Conservation (phyloP, 1,139 yeast genomes). For the Suhomyces yuchorum region DNA sequence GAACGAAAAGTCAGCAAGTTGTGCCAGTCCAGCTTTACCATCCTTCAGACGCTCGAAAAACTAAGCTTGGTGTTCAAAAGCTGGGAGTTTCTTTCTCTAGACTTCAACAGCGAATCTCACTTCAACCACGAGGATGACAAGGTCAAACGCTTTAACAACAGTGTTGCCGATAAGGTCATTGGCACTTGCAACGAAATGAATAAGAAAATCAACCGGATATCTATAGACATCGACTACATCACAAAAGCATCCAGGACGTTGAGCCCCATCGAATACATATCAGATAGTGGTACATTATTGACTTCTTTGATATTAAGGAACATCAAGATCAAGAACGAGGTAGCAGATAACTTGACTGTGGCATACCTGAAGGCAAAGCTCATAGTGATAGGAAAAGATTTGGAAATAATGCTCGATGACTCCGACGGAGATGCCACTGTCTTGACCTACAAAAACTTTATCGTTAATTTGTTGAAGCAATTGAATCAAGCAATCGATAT, state of each 20-base stretch:
- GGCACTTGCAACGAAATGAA: slow-evolving; percentile 52
- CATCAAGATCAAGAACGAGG: slow-evolving; percentile 49
- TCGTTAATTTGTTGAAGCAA: slow-evolving; percentile 52
- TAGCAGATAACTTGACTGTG: slow-evolving; percentile 53
- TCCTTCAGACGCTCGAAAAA: slow-evolving; percentile 53
- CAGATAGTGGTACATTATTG: slow-evolving; percentile 60
- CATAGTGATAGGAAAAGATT: slow-evolving; percentile 56
- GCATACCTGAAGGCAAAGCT: slow-evolving; percentile 59
- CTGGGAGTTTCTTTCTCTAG: slow-evolving; percentile 62
- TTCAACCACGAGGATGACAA: slow-evolving; percentile 33
- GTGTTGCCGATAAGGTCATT: slow-evolving; percentile 52
- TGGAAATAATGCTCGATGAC: slow-evolving; percentile 43
- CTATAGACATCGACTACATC: slow-evolving; percentile 48
- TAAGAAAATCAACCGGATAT: slow-evolving; percentile 40
- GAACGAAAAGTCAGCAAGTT: slow-evolving; percentile 53
- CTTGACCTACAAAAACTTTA: slow-evolving; percentile 52
- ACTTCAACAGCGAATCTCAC: slow-evolving; percentile 48
- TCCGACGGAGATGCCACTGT: slow-evolving; percentile 35
- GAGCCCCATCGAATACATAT: slow-evolving; percentile 50
- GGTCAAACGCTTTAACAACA: slow-evolving; percentile 47
- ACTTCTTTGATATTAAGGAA: slow-evolving; percentile 52
- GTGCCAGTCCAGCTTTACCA: slow-evolving; percentile 51
- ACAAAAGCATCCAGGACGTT: slow-evolving; percentile 45
- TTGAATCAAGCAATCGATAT: slow-evolving; percentile 51
- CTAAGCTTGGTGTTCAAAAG: slow-evolving; percentile 49